Evolutionary conservation across 352 stramenopile genomes (phyloP).

Genomic region (Phytophthora boehmeriae): DNA sequence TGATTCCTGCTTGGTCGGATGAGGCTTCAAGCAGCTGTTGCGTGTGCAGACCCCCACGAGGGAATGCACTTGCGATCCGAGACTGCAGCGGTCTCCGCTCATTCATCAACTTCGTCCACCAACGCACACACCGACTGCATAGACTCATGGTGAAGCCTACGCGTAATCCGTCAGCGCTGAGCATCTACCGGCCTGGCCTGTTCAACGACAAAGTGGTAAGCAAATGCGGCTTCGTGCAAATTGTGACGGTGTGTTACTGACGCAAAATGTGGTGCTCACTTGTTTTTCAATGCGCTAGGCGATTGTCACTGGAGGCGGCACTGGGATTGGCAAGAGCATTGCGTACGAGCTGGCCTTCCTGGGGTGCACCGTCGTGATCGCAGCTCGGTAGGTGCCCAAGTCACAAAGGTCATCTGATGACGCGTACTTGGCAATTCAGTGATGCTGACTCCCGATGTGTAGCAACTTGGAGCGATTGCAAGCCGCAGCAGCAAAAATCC

Average conservation of each 20-base stretch:
- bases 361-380: slow-evolving; percentile 77
- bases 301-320: slow-evolving; percentile 81
- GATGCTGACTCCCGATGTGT: not conserved
- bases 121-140: slow-evolving; percentile 8
- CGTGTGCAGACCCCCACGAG: not conserved
- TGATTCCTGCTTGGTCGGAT: not conserved
- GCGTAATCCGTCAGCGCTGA: slow-evolving; percentile 37
- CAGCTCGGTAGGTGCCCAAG: slow-evolving; percentile 31
- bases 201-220: slow-evolving; percentile 69
- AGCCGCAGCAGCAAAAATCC: slow-evolving; percentile 55
- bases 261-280: not conserved
- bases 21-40: slow-evolving; percentile 13
- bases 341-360: slow-evolving; percentile 72
- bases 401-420: not conserved
- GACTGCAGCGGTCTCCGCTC: not conserved
- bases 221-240: not conserved
- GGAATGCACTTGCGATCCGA: not conserved
- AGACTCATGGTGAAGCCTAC: slow-evolving; percentile 31
- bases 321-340: slow-evolving; percentile 80
- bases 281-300: slow-evolving; percentile 27
- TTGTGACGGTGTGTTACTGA: not conserved
- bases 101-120: slow-evolving; percentile 11
- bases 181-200: slow-evolving; percentile 60
- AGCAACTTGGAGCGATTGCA: slow-evolving; percentile 64
- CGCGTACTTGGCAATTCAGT: slow-evolving; percentile 2